Evolutionary conservation across 2,329 filamentous ascomycete genomes (phyloP).

Genomic region (Lachnellula hyalina): DNA sequence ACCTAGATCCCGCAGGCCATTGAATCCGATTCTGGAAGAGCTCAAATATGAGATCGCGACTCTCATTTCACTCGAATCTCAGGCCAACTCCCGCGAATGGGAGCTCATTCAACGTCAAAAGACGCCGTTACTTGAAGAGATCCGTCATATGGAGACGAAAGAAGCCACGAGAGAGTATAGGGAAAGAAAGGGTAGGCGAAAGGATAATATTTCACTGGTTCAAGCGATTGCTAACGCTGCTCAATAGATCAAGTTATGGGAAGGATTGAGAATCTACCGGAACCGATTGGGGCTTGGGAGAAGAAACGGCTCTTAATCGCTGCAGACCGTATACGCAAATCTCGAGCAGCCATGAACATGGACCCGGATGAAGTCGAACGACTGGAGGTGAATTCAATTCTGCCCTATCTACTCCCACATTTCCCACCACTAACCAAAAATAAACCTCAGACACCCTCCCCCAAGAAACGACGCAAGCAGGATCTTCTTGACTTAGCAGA

Average conservation of each 20-base stretch:
- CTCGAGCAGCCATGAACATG: background rate
- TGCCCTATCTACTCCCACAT: background rate
- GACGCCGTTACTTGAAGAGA: background rate
- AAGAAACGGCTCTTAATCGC: background rate
- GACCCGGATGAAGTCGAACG: background rate
- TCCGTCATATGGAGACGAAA: background rate
- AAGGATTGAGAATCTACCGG: background rate
- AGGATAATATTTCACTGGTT: too few species aligned
- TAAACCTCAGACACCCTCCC: background rate
- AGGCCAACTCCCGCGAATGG: background rate
- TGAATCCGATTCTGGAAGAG: background rate
- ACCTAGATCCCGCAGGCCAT: background rate
- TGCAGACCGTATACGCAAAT: background rate
- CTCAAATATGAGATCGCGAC: background rate
- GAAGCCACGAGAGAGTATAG: background rate
- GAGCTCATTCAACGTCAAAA: background rate
- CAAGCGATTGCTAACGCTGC: too few species aligned
- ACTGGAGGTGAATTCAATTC: background rate
- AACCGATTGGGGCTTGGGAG: background rate
- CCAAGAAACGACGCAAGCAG: slow-evolving; percentile 8
- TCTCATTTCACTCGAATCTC: background rate
- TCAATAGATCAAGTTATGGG: background rate
- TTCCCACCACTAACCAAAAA: background rate
- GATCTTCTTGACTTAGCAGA: slow-evolving; percentile 2
- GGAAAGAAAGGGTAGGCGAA: background rate